Evolutionary conservation across 306 rosid species (phyloP).

Genomic region (Fragaria nilgerrensis): DNA sequence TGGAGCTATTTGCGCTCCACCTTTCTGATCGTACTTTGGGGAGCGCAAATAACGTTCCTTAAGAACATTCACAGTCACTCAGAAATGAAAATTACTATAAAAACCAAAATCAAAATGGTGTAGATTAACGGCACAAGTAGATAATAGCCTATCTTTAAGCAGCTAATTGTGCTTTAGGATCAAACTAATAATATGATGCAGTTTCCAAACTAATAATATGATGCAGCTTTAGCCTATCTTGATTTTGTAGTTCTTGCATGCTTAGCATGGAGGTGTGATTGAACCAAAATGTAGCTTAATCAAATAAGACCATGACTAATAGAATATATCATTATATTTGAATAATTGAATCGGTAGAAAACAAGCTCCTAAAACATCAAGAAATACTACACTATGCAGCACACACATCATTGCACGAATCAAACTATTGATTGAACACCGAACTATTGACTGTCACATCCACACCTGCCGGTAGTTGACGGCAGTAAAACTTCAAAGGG

Average conservation of each 20-base stretch:
- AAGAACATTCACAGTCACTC: not conserved
- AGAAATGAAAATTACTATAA: not conserved
- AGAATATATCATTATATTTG: not conserved
- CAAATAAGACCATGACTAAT: not conserved
- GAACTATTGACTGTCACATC: constrained; percentile 20
- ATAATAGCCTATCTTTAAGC: not conserved
- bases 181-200: not conserved
- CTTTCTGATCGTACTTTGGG: not conserved
- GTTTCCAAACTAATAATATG: not conserved
- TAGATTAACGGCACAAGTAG: not conserved
- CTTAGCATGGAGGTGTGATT: not conserved
- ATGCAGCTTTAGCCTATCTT: not conserved
- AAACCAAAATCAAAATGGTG: not conserved
- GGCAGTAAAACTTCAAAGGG: constrained; percentile 16
- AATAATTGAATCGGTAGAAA: not conserved
- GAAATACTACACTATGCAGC: constrained; percentile 27
- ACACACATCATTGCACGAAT: constrained; percentile 27
- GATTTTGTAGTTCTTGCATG: not conserved
- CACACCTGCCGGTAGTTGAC: constrained; percentile 13
- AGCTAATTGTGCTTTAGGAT: not conserved
- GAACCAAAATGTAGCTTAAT: not conserved
- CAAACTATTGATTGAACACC: constrained; percentile 28
- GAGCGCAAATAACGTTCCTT: not conserved
- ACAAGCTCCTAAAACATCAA: constrained; percentile 15
- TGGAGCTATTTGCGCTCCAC: constrained; percentile 7